phyloP scores from a whole-genome alignment of 345 rosid genomes.

The Dimocarpus longan region DNA sequence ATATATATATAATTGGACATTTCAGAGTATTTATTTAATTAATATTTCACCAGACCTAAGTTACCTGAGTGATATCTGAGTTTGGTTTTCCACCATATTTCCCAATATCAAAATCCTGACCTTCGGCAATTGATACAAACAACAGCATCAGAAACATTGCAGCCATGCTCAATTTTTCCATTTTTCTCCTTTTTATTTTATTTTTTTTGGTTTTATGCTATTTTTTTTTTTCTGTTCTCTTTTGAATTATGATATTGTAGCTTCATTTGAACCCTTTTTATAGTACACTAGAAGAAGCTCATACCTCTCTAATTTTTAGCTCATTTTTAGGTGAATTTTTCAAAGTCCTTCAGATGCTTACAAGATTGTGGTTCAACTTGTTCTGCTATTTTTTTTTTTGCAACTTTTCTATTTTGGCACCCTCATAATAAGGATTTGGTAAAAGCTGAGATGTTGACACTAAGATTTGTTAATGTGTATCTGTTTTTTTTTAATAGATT shows the following conservation, averaged over 20 bases:
- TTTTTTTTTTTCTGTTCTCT: not conserved
- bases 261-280: not conserved
- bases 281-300: conserved; percentile 3
- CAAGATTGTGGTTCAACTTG: not conserved
- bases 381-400: not conserved
- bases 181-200: not conserved
- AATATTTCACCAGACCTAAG: too few relatives aligned
- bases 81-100: not conserved
- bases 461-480: too few relatives aligned
- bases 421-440: too few relatives aligned
- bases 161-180: not conserved
- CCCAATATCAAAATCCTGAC: not conserved
- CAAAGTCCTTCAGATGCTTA: not conserved
- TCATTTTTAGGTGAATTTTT: not conserved
- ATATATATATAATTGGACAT: too few relatives aligned
- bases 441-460: too few relatives aligned
- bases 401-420: not conserved
- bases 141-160: not conserved
- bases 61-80: not conserved
- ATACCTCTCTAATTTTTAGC: not conserved
- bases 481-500: too few relatives aligned
- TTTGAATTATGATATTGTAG: not conserved
- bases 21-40: too few relatives aligned
- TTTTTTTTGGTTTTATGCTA: too few relatives aligned
- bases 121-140: not conserved